phyloP scores from a whole-genome alignment of 345 rosid genomes.

The Theobroma cacao region DNA sequence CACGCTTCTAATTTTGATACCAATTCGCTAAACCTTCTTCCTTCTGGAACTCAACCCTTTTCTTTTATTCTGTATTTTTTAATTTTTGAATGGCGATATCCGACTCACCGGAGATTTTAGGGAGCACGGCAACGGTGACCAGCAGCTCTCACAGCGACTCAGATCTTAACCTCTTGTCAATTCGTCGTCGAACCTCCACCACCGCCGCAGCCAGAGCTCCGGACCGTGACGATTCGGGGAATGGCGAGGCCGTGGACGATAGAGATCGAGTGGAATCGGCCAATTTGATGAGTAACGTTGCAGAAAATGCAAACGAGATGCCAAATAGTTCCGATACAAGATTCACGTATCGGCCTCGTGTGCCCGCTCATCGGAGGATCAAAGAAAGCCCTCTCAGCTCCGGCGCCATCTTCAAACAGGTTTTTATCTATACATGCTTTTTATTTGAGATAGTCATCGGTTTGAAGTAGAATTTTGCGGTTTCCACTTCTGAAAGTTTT shows the following conservation, averaged over 20 bases:
- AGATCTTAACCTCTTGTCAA: slow-evolving; percentile 40
- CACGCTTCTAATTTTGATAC: not conserved
- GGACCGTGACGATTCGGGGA: slow-evolving; percentile 8
- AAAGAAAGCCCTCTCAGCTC: slow-evolving; percentile 79
- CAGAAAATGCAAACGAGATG: slow-evolving; percentile 19
- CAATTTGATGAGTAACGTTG: slow-evolving; percentile 29
- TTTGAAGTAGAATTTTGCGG: slow-evolving; percentile 7
- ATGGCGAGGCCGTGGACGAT: slow-evolving; percentile 18
- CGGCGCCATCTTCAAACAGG: slow-evolving; percentile 64
- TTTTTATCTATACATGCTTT: slow-evolving; percentile 5
- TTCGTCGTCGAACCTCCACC: slow-evolving; percentile 37
- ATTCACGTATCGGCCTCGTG: slow-evolving; percentile 50
- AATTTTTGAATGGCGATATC: slow-evolving; percentile 28
- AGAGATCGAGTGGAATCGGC: slow-evolving; percentile 33
- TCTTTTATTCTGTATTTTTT: not conserved
- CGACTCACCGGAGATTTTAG: slow-evolving; percentile 15
- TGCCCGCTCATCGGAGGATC: slow-evolving; percentile 58
- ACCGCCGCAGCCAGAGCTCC: slow-evolving; percentile 3
- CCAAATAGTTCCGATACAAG: slow-evolving; percentile 31
- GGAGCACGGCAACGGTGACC: slow-evolving; percentile 2
- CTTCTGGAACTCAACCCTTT: not conserved
- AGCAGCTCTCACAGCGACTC: slow-evolving; percentile 14
- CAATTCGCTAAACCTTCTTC: not conserved
- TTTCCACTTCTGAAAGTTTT: not conserved
- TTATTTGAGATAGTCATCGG: not conserved